phyloP scores from a whole-genome alignment of 179 eudicot genomes.

The Monotropa hypopitys region DNA sequence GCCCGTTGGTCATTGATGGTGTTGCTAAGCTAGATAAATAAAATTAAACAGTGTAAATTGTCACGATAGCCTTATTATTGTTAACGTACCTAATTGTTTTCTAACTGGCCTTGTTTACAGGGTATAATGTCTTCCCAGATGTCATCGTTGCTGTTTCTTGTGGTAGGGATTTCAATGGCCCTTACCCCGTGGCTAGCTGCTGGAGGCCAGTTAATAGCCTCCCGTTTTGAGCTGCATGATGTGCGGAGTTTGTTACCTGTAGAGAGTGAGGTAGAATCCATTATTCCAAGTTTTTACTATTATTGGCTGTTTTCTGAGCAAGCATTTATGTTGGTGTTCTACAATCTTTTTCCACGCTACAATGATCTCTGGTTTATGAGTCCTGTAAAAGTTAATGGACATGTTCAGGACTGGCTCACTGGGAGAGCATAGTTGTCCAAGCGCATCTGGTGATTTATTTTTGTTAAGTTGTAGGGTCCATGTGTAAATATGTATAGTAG shows the following conservation, averaged over 20 bases:
- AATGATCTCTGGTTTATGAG: background rate
- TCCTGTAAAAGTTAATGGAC: background rate
- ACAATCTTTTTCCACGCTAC: background rate
- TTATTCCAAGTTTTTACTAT: background rate
- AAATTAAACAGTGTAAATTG: background rate
- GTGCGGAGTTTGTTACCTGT: constrained; percentile 81
- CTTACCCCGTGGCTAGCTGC: constrained; percentile 95
- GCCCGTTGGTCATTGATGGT: background rate
- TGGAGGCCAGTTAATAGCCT: constrained; percentile 95
- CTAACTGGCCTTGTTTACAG: constrained; percentile 31
- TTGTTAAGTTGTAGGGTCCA: too few relatives aligned
- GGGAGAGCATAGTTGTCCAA: background rate
- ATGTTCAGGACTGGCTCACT: background rate
- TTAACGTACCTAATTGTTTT: background rate
- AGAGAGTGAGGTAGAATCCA: constrained; percentile 81
- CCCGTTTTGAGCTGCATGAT: constrained; percentile 91
- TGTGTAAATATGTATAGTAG: too few relatives aligned
- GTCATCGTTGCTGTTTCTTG: constrained; percentile 87
- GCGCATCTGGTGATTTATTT: background rate
- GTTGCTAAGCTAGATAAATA: background rate
- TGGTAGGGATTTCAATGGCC: constrained; percentile 97
- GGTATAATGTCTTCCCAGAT: constrained; percentile 89
- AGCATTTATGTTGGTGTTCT: background rate
- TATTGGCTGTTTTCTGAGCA: background rate
- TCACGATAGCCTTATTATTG: background rate